A percentile compares a stretch with the other conserved stretches of the same genome.
Conservation (phyloP, 192 early-diverging fungal species). For the Coemansia guatemalensis region DNA sequence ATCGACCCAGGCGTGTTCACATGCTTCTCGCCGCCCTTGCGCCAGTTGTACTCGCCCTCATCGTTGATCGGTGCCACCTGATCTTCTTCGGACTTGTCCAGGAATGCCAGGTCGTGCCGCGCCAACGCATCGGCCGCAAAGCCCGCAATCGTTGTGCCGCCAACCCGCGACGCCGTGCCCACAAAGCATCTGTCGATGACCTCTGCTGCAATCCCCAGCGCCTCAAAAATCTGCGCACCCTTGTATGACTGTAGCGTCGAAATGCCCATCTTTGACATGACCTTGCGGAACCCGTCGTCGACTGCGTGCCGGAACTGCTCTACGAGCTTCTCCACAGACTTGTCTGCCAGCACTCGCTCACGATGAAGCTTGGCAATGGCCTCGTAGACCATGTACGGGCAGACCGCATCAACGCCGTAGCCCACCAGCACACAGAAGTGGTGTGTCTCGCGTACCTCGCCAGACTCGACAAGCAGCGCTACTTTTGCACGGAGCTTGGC, state of each 20-base stretch:
- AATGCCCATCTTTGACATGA: constrained; percentile 99
- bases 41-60: constrained; percentile 97
- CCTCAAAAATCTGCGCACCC: constrained; percentile 99
- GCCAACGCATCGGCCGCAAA: constrained; percentile 87
- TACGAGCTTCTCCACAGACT: constrained; percentile 65
- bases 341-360: constrained; percentile 63
- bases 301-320: constrained; percentile 83
- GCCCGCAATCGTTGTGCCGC: constrained; percentile 75
- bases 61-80: constrained; percentile 78
- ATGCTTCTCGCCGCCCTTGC: constrained; percentile 87
- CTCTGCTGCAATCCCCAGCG: constrained; percentile 83
- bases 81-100: constrained; percentile 55
- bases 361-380: constrained; percentile 86
- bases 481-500: constrained; percentile 86
- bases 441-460: constrained; percentile 94
- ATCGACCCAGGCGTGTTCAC: constrained; percentile 89
- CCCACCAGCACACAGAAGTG: constrained; percentile 94
- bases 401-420: constrained; percentile 94
- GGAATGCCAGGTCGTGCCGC: constrained; percentile 84
- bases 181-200: constrained; percentile 92
- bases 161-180: constrained; percentile 94
- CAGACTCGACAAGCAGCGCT: constrained; percentile 86
- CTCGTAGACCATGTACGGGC: constrained; percentile 91
- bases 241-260: constrained; percentile 97
- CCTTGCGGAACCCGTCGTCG: constrained; percentile 95